phyloP scores from a whole-genome alignment of 2,329 filamentous ascomycete genomes.

The Alternaria alternata region DNA sequence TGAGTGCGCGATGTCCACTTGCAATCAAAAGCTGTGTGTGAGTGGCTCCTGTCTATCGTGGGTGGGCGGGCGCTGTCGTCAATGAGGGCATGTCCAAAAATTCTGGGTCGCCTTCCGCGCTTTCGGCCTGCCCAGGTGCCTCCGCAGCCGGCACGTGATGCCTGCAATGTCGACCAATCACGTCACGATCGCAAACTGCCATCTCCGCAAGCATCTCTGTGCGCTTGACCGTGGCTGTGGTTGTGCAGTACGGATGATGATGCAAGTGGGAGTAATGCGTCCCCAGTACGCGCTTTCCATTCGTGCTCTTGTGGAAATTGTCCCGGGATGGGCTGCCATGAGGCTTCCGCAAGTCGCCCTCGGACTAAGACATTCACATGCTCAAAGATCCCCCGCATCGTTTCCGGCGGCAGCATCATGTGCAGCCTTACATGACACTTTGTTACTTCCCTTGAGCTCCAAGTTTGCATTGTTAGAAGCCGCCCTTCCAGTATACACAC shows the following conservation, averaged over 20 bases:
- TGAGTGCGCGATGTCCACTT: not conserved
- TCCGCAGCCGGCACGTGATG: constrained; percentile 35
- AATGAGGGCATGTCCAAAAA: constrained; percentile 30
- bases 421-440: constrained; percentile 18
- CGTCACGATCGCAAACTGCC: constrained; percentile 39
- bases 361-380: constrained; percentile 41
- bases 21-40: not conserved
- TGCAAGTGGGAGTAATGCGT: not conserved
- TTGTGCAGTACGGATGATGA: not conserved
- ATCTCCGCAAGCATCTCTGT: constrained; percentile 5
- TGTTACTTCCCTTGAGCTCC: not conserved
- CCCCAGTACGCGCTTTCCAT: not conserved
- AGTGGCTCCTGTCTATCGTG: constrained; percentile 5
- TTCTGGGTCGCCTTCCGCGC: constrained; percentile 41
- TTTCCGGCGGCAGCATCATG: constrained; percentile 23
- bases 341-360: constrained; percentile 20
- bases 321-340: constrained; percentile 8
- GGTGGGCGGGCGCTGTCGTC: constrained; percentile 25
- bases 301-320: not conserved
- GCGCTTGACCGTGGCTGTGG: not conserved
- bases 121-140: constrained; percentile 26
- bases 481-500: not conserved
- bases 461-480: not conserved
- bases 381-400: constrained; percentile 29
- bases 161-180: constrained; percentile 37